Percentiles rank a stretch among this genome's conserved stretches.
These are phyloP conservation scores for Chaetomiaceae sp. DNA, from an alignment of 2,329 filamentous ascomycete species.

Conservation along the genomic window DNA sequence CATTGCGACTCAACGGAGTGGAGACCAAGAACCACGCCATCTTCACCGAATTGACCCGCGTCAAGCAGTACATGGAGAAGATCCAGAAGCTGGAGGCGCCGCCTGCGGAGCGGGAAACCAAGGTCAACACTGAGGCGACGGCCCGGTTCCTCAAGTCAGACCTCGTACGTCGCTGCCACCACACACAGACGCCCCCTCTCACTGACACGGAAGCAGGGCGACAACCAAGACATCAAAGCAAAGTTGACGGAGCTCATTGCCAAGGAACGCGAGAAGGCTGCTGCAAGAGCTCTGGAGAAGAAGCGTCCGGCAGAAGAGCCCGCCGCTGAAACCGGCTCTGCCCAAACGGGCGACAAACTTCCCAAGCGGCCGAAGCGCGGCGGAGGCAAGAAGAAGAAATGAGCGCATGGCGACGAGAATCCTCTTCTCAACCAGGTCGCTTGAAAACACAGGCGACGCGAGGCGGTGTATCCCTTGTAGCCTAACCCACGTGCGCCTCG, in stretches of 20 bases:
- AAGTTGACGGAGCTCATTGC: conserved; percentile 52
- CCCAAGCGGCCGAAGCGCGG: conserved; percentile 20
- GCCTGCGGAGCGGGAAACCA: conserved; percentile 45
- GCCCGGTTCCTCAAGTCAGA: conserved; percentile 77
- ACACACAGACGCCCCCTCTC: neutral
- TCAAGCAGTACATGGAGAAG: conserved; percentile 89
- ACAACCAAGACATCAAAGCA: conserved; percentile 46
- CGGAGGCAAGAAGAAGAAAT: conserved; percentile 20
- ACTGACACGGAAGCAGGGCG: conserved; percentile 32
- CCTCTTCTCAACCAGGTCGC: too few relatives aligned
- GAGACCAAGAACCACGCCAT: conserved; percentile 81
- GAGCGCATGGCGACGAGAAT: neutral
- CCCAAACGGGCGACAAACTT: conserved; percentile 6
- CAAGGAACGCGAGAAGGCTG: conserved; percentile 32
- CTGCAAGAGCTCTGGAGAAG: conserved; percentile 27
- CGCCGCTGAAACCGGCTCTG: conserved; percentile 13
- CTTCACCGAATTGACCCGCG: conserved; percentile 75
- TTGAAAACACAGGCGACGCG: too few relatives aligned
- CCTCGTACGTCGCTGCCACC: conserved; percentile 47
- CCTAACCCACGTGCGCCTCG: too few relatives aligned
- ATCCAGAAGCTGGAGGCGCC: conserved; percentile 70
- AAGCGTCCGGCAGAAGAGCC: conserved; percentile 36
- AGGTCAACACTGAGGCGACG: conserved; percentile 69
- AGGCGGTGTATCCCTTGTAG: too few relatives aligned
- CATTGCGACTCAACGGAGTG: conserved; percentile 69